Percentiles rank a stretch among this genome's conserved stretches.
These are phyloP conservation scores for Talaromyces sp. DNA, from an alignment of 2,329 filamentous ascomycete species.

Conservation along the genomic window DNA sequence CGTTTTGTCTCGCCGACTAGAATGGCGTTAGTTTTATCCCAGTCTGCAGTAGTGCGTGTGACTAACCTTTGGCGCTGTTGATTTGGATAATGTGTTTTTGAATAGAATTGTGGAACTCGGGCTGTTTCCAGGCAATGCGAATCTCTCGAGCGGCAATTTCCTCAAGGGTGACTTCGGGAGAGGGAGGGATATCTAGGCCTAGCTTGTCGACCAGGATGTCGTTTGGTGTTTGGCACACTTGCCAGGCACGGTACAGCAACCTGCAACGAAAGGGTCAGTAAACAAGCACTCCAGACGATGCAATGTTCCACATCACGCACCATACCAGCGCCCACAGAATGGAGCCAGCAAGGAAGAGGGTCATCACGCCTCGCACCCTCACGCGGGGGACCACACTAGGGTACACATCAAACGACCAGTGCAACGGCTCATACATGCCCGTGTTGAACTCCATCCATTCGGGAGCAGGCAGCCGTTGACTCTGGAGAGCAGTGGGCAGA, in stretches of 20 bases:
- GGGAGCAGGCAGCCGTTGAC: slow-evolving; percentile 2
- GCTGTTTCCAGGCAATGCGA: slow-evolving; percentile 84
- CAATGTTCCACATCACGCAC: slow-evolving; percentile 25
- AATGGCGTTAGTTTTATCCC: background rate
- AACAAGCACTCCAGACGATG: background rate
- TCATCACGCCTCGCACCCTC: slow-evolving; percentile 46
- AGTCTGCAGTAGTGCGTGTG: background rate
- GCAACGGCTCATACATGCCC: slow-evolving; percentile 45
- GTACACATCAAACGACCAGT: slow-evolving; percentile 43
- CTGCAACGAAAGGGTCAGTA: slow-evolving; percentile 39
- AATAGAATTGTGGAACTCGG: slow-evolving; percentile 62
- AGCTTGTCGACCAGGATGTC: slow-evolving; percentile 86
- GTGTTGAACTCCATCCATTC: slow-evolving; percentile 25
- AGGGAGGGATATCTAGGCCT: slow-evolving; percentile 86
- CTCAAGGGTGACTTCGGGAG: slow-evolving; percentile 84
- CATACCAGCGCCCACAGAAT: slow-evolving; percentile 49
- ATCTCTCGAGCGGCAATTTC: slow-evolving; percentile 84
- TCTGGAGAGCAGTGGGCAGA: slow-evolving; percentile 4
- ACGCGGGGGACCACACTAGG: slow-evolving; percentile 42
- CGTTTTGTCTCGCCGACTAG: slow-evolving; percentile 79
- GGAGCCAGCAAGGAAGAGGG: slow-evolving; percentile 43
- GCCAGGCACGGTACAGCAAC: slow-evolving; percentile 80
- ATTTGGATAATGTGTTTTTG: slow-evolving; percentile 88
- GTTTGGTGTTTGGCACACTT: slow-evolving; percentile 85
- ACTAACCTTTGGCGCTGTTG: slow-evolving; percentile 79